Base-by-base conservation (phyloP, 371 early-diverging fungal species). In the Mortierella sp. region DNA sequence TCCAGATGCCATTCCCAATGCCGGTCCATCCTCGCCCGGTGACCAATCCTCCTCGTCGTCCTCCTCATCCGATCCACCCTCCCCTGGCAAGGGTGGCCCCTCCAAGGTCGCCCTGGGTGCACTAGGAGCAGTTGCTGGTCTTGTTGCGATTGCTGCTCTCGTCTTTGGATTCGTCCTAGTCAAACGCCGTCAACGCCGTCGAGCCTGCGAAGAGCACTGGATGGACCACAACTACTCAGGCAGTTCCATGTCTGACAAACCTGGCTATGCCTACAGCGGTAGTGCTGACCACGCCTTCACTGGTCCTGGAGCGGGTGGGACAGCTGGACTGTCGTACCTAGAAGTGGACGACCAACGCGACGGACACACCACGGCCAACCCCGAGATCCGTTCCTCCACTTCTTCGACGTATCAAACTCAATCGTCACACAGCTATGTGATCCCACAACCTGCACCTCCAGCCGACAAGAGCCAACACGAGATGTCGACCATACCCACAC, bases 151-250 rank as follows among this genome's bases (percentile, higher is more conserved):
- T 9, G 78, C 65, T 24, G 8, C 68, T 31, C 22, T 73, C 29
- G 64, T 77, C 64, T 77, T 73, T 77, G 78, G 68, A 26, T 24
- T 77, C 16, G 50, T 73, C 39, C 55, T 77, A 37, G 19, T 31
- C 37, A 68, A 48, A 24, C 48, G 64, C 19, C 72, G 72, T 11
- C 61, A 64, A 44, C 73, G 72, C 2, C 50, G 55, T 43, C 65
- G 50, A 31, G 34, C 39, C 29, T 52, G 53, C 64, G 65, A 52
- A 14, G n/a, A 48, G 53, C 52, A 34, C 4, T 68, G 39, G 68
- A 61, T 61, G 34, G 61, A 61, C 9, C 37, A 61, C 19, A 61
- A 61, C 8, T 61, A 61, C 10, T 37, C 61, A 4, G 9, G 22
- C 10, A 0, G 37, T 22, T 22, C 39, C 61, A 61, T 61, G 61